Percentiles rank a stretch among this genome's conserved stretches.
phyloP scores from a whole-genome alignment of 75 land plant genomes.

The Pinus albicaulis region DNA sequence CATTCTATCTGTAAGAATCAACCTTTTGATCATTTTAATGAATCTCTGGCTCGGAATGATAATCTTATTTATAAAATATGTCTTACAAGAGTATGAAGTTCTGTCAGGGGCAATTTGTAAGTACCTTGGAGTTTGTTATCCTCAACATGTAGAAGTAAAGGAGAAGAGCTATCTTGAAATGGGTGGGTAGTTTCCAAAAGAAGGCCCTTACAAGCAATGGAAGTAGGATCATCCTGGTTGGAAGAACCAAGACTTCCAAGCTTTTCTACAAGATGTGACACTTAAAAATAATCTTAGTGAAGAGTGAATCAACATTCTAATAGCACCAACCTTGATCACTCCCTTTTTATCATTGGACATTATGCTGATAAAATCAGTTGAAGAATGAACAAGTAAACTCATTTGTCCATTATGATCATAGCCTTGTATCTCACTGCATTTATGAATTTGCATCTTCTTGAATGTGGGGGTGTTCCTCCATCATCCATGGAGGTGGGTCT shows the following conservation, averaged over 20 bases:
- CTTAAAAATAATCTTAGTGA: conserved; percentile 63
- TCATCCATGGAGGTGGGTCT: conserved; percentile 57
- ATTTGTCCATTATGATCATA: conserved; percentile 23
- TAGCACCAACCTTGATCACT: conserved; percentile 75
- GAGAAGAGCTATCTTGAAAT: conserved; percentile 39
- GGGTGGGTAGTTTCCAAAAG: conserved; percentile 77
- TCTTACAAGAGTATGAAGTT: conserved; percentile 79
- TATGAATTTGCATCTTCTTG: not conserved
- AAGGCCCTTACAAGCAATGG: conserved; percentile 83
- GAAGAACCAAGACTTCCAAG: conserved; percentile 60
- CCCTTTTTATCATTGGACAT: conserved; percentile 32
- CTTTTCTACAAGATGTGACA: conserved; percentile 62
- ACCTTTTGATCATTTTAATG: conserved; percentile 77
- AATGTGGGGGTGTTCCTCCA: conserved; percentile 12
- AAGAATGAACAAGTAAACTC: conserved; percentile 18
- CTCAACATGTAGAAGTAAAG: conserved; percentile 58
- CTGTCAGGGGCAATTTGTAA: conserved; percentile 49
- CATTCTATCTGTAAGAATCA: conserved; percentile 61
- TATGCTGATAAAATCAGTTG: conserved; percentile 19
- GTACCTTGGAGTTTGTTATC: conserved; percentile 86
- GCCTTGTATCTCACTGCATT: not conserved
- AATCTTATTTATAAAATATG: conserved; percentile 57
- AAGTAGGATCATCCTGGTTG: conserved; percentile 77
- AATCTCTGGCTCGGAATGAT: conserved; percentile 52
- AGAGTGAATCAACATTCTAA: conserved; percentile 63